These are phyloP conservation scores for Tricladium varicosporioides DNA, from an alignment of 2,329 filamentous ascomycete genomes.

Conservation along the genomic window DNA sequence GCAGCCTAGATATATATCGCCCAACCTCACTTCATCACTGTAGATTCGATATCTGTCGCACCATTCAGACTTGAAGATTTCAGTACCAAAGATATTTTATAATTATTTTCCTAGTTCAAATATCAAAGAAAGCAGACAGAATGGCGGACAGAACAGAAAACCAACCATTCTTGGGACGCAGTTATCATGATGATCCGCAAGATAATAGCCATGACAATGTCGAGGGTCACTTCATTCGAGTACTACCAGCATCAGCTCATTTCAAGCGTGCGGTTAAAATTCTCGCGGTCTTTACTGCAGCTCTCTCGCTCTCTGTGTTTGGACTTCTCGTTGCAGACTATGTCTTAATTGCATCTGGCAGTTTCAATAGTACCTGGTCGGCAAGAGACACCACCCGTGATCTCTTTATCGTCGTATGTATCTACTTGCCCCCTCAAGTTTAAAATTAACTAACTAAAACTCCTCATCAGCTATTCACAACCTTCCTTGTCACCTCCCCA, in stretches of 20 bases:
- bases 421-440: not conserved
- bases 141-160: not conserved
- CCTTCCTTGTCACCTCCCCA: not conserved
- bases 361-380: too few species aligned
- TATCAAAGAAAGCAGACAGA: not conserved
- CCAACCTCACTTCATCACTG: not conserved
- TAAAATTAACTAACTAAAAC: not conserved
- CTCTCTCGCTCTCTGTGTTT: not conserved
- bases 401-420: too few species aligned
- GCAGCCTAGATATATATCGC: not conserved
- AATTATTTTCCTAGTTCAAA: not conserved
- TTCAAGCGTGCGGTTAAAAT: not conserved
- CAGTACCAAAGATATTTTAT: not conserved
- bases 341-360: not conserved
- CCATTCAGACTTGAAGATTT: not conserved
- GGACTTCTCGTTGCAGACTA: not conserved
- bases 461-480: not conserved
- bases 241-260: not conserved
- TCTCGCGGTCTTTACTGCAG: not conserved
- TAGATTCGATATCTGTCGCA: not conserved
- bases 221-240: not conserved
- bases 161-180: not conserved
- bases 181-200: not conserved
- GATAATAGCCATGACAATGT: not conserved
- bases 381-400: too few species aligned